phyloP scores from a whole-genome alignment of 805 yeast genomes.

The Yarrowia sp. region DNA sequence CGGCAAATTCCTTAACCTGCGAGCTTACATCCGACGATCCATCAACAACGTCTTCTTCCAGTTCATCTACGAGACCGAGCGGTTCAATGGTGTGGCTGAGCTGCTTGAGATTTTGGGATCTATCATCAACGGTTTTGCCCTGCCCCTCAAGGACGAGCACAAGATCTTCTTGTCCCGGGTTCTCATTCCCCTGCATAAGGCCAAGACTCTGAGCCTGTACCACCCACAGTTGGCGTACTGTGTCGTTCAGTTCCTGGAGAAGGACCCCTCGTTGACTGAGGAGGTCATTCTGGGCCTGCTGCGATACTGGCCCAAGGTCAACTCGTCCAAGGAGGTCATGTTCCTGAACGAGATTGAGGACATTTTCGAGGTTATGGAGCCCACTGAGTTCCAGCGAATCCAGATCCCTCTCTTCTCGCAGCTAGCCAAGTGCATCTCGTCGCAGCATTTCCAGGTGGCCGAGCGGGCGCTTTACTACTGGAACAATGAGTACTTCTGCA shows the following conservation, averaged over 20 bases:
- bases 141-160: constrained; percentile 96
- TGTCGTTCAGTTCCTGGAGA: constrained; percentile 92
- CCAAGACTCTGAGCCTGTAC: constrained; percentile 78
- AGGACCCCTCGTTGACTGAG: constrained; percentile 87
- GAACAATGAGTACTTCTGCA: constrained; percentile 91
- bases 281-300: constrained; percentile 93
- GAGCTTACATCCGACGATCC: constrained; percentile 87
- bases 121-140: constrained; percentile 95
- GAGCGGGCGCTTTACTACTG: constrained; percentile 92
- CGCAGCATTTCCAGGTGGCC: constrained; percentile 95
- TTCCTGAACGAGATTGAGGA: constrained; percentile 94
- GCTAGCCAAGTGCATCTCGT: constrained; percentile 85
- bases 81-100: constrained; percentile 95
- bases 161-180: constrained; percentile 84
- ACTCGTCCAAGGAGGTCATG: constrained; percentile 93
- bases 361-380: constrained; percentile 93
- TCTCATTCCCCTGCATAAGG: constrained; percentile 88
- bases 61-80: constrained; percentile 90
- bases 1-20: constrained; percentile 85
- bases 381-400: constrained; percentile 83
- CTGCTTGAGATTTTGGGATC: constrained; percentile 91
- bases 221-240: constrained; percentile 98
- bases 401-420: constrained; percentile 93
- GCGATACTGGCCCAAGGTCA: constrained; percentile 94
- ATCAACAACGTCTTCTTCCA: constrained; percentile 90